These are phyloP conservation scores for Metroxylon sagu DNA, from an alignment of 176 grass and related monocot genomes.

Conservation along the genomic window DNA sequence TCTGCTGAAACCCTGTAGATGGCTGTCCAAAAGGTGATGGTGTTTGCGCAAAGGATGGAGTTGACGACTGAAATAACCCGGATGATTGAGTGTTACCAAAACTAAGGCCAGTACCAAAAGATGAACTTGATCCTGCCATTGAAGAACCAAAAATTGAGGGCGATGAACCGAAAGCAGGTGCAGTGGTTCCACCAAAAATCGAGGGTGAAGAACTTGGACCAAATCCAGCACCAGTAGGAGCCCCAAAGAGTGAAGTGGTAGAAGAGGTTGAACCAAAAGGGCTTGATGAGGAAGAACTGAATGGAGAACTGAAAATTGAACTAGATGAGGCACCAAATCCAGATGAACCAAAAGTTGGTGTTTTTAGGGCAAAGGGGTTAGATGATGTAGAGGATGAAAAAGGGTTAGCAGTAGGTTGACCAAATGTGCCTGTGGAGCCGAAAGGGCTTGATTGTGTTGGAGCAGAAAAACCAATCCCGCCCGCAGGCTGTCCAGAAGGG, in stretches of 20 bases:
- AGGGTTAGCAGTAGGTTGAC: constrained; percentile 28
- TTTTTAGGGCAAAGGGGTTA: constrained; percentile 54
- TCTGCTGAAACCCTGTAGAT: constrained; percentile 34
- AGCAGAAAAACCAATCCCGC: constrained; percentile 13
- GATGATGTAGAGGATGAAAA: constrained; percentile 26
- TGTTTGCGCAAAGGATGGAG: constrained; percentile 30
- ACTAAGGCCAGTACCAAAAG: constrained; percentile 33
- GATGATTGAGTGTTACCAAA: constrained; percentile 52
- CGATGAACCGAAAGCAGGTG: constrained; percentile 24
- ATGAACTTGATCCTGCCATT: constrained; percentile 18
- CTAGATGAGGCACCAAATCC: constrained; percentile 34
- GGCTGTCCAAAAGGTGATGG: constrained; percentile 34
- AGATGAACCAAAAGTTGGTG: constrained; percentile 29
- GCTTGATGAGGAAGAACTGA: constrained; percentile 9
- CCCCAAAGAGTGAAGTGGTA: constrained; percentile 40
- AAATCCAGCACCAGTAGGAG: constrained; percentile 42
- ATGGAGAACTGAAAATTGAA: constrained; percentile 24
- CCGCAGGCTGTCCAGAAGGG: constrained; percentile 36
- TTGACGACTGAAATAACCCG: constrained; percentile 44
- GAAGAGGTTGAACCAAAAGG: constrained; percentile 21
- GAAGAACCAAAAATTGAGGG: constrained; percentile 35
- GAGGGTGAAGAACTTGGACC: constrained; percentile 32
- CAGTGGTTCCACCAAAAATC: constrained; percentile 31
- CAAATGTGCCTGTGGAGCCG: constrained; percentile 20
- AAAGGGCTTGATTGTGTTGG: constrained; percentile 22